Conservation (phyloP, 441 rosid species). For the Sinapis alba region DNA sequence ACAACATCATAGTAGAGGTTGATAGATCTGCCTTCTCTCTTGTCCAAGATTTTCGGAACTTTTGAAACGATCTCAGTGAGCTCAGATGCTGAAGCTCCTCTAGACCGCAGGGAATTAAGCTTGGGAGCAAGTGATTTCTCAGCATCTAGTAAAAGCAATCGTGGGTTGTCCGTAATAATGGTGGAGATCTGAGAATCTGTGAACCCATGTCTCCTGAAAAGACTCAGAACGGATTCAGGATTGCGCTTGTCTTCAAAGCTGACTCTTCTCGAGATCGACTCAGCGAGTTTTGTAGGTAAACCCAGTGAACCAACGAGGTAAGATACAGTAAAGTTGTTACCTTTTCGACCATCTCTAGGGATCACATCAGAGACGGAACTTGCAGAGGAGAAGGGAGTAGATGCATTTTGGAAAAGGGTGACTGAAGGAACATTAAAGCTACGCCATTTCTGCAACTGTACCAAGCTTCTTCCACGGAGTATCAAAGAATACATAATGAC, state of each 20-base stretch:
- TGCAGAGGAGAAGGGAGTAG: neutral
- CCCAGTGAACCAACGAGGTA: neutral
- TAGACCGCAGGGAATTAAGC: slow-evolving; percentile 35
- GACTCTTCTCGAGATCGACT: neutral
- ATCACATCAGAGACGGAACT: no score
- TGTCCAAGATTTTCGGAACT: slow-evolving; percentile 15
- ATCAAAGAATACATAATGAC: neutral
- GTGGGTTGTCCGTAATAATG: neutral
- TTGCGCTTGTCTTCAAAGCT: neutral
- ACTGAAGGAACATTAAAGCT: neutral
- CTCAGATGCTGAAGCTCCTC: slow-evolving; percentile 31
- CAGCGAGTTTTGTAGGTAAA: neutral
- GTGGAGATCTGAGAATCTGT: neutral
- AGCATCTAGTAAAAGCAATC: slow-evolving; percentile 13
- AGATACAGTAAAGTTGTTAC: neutral
- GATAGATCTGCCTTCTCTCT: neutral
- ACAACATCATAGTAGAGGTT: neutral
- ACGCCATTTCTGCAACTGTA: neutral
- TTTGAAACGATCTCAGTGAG: slow-evolving; percentile 14
- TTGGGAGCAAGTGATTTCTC: slow-evolving; percentile 27
- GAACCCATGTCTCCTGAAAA: neutral
- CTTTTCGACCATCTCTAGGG: neutral
- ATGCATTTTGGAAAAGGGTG: neutral
- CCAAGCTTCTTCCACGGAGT: neutral
- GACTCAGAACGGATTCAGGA: neutral